Conservation (phyloP, 192 early-diverging fungal genomes). For the Mortierella antarctica region DNA sequence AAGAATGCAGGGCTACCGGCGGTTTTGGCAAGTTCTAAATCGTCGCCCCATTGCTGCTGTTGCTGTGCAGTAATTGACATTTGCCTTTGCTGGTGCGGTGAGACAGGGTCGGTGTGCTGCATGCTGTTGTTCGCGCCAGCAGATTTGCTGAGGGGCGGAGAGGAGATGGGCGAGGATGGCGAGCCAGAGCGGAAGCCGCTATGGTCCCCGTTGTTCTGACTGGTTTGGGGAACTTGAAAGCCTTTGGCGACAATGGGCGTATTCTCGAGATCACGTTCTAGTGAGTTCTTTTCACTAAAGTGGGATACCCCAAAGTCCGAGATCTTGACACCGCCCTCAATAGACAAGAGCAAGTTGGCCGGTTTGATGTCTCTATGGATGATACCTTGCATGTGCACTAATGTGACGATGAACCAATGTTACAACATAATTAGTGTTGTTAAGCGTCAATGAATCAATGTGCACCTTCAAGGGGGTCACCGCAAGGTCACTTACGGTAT, state of each 20-base stretch:
- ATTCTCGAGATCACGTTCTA: conserved; percentile 55
- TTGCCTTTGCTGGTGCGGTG: conserved; percentile 17
- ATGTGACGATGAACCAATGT: neutral
- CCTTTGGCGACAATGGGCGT: conserved; percentile 45
- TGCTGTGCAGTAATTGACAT: conserved; percentile 54
- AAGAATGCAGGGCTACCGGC: conserved; percentile 99
- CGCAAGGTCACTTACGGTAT: conserved; percentile 71
- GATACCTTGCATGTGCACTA: conserved; percentile 94
- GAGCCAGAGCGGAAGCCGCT: neutral
- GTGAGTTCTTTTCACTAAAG: conserved; percentile 63
- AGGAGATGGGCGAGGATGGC: conserved; percentile 47
- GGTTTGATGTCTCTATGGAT: conserved; percentile 99
- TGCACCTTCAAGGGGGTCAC: too few relatives aligned
- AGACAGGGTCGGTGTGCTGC: conserved; percentile 4
- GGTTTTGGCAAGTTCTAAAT: conserved; percentile 92
- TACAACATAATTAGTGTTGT: neutral
- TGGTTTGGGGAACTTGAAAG: conserved; percentile 21
- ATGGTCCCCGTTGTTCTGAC: neutral
- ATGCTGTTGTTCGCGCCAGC: neutral
- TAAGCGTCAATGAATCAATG: neutral
- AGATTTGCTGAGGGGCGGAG: conserved; percentile 8
- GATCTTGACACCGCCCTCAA: conserved; percentile 87
- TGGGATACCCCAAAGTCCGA: conserved; percentile 98
- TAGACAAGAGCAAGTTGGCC: conserved; percentile 88
- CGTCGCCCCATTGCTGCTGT: conserved; percentile 63